Percentiles rank a stretch among this genome's conserved stretches.
Evolutionary conservation across 1,139 yeast species (phyloP).

Genomic region (Candida smagusa): DNA sequence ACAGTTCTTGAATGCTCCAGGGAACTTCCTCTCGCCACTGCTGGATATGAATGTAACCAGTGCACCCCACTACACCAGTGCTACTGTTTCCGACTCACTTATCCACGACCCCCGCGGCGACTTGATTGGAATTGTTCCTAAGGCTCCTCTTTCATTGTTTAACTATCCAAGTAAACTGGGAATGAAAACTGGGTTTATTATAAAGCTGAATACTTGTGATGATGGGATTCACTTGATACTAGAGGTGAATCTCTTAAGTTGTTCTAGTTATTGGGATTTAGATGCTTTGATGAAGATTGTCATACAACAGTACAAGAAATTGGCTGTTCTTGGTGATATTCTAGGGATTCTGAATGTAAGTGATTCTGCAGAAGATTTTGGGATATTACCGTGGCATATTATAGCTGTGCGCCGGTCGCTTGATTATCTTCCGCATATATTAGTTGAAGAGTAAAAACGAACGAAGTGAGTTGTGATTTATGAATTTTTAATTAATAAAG

Average conservation of each 20-base stretch:
- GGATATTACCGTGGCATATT: slow-evolving; percentile 77
- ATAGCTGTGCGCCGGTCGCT: slow-evolving; percentile 69
- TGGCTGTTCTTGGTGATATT: slow-evolving; percentile 51
- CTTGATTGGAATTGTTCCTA: slow-evolving; percentile 62
- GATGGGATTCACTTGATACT: slow-evolving; percentile 29
- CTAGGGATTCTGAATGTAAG: slow-evolving; percentile 29
- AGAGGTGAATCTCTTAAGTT: slow-evolving; percentile 66
- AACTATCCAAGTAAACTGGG: slow-evolving; percentile 72
- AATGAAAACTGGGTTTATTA: slow-evolving; percentile 66
- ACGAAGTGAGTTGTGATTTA: too few relatives aligned
- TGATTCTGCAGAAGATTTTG: slow-evolving; percentile 12
- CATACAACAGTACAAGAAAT: slow-evolving; percentile 63
- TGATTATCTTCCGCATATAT: slow-evolving; percentile 43
- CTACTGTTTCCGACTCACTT: slow-evolving; percentile 24
- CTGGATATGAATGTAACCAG: slow-evolving; percentile 23
- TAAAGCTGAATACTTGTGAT: slow-evolving; percentile 34
- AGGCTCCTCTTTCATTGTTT: slow-evolving; percentile 59
- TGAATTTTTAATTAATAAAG: too few relatives aligned
- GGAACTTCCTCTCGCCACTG: slow-evolving; percentile 34
- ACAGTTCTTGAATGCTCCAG: slow-evolving; percentile 35
- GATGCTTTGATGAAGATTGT: slow-evolving; percentile 56
- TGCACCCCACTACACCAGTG: slow-evolving; percentile 13
- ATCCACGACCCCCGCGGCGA: slow-evolving; percentile 53
- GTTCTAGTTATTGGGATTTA: slow-evolving; percentile 61
- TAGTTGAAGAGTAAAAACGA: slow-evolving; percentile 24